Base-by-base conservation (phyloP, 495 filamentous ascomycete species). In the Wilcoxina mikolae region DNA sequence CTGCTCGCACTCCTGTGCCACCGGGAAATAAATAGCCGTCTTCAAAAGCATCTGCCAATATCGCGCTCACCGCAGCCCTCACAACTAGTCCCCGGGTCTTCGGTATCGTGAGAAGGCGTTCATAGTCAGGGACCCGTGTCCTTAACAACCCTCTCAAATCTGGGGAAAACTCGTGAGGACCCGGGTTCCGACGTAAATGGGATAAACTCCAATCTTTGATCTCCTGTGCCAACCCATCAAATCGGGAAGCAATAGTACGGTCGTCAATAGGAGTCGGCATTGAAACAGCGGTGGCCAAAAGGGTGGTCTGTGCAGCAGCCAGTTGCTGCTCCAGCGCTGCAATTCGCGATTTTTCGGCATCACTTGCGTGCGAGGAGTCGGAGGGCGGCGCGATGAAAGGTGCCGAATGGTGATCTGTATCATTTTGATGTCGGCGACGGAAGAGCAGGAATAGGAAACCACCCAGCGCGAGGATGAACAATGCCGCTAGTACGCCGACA, bases 231-330 rank as follows among this genome's bases (percentile, higher is more conserved):
- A 54, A 22, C 33, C 31, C 23, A 22, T 50, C 28, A 47, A 54
- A 49, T 22, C 27, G 33, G 23, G n/a, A 48, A 11, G 33, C 51
- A 23, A 54, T 24, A 15, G 11, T 50, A 1, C 51, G 51, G 42
- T 54, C 51, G 42, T 54, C 51, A 11, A 54, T 23, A 24, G 35
- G 42, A 11, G 48, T 20, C 2, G 48, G 48, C 18, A 17, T 20
- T 11, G 20, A 31, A 22, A n/a, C 33, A 22, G 51, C 39, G 33
- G 18, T 10, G 18, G 28, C 28, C 10, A 47, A 35, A 4, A 29
- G 10, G 22, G 11, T 50, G 5, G 5, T 4, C 5, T 27, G 51
- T 22, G 15, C 15, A 9, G 27, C 33, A 46, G 51, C 20, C 18
- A 44, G n/a, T 28, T 42, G 12, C 33, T 11, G 12, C 24, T 54